A percentile compares a stretch with the other conserved stretches of the same genome.
These are phyloP conservation scores for Atkinsonella texensis DNA, from an alignment of 2,329 filamentous ascomycete species.

Conservation along the genomic window DNA sequence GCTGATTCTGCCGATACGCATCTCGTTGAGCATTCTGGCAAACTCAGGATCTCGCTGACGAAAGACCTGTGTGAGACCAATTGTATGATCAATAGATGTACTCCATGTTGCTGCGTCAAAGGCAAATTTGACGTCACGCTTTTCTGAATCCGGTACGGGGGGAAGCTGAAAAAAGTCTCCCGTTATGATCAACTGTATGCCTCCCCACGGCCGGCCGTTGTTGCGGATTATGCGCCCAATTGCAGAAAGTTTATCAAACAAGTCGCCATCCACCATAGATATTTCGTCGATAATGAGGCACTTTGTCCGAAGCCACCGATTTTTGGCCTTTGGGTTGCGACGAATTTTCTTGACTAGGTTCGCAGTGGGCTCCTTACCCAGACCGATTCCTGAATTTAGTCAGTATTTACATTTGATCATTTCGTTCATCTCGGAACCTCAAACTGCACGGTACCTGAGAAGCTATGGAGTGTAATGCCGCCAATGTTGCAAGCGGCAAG, in stretches of 20 bases:
- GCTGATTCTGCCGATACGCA: slow-evolving; percentile 77
- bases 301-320: slow-evolving; percentile 79
- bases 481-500: slow-evolving; percentile 95
- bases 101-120: slow-evolving; percentile 90
- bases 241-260: slow-evolving; percentile 91
- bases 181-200: slow-evolving; percentile 90
- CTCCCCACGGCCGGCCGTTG: slow-evolving; percentile 86
- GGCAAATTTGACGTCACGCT: slow-evolving; percentile 67
- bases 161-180: slow-evolving; percentile 97
- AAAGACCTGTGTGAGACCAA: slow-evolving; percentile 90
- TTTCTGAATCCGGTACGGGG: slow-evolving; percentile 70
- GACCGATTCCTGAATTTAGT: slow-evolving; percentile 48
- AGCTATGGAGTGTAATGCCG: slow-evolving; percentile 91
- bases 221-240: slow-evolving; percentile 79
- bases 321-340: slow-evolving; percentile 75
- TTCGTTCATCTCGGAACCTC: not conserved
- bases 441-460: slow-evolving; percentile 47
- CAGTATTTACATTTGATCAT: not conserved
- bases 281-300: slow-evolving; percentile 88
- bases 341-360: slow-evolving; percentile 84
- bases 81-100: slow-evolving; percentile 88
- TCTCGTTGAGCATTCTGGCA: slow-evolving; percentile 92
- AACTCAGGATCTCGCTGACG: slow-evolving; percentile 85
- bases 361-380: slow-evolving; percentile 78
- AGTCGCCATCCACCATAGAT: slow-evolving; percentile 94